Conservation (phyloP, 208 protist species). For the Lotmaria passim region DNA sequence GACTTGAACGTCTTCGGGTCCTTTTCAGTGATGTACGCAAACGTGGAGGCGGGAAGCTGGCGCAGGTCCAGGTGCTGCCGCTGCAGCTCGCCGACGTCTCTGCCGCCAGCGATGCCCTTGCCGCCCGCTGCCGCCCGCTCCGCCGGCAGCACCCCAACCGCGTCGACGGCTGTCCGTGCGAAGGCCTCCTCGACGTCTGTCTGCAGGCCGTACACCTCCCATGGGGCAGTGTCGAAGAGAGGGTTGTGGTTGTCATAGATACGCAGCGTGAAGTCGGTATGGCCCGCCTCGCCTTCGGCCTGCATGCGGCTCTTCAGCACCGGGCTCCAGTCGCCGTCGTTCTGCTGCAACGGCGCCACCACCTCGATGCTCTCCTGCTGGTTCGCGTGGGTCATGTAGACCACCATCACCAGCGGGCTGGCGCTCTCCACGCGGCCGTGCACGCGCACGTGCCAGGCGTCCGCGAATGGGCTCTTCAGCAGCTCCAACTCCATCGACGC, state of each 20-base stretch:
- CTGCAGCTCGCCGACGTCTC: slow-evolving; percentile 31
- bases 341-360: slow-evolving; percentile 35
- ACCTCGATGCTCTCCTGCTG: slow-evolving; percentile 43
- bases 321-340: slow-evolving; percentile 67
- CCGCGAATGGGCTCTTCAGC: slow-evolving; percentile 79
- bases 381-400: slow-evolving; percentile 74
- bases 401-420: slow-evolving; percentile 53
- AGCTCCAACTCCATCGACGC: slow-evolving; percentile 71
- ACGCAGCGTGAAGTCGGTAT: slow-evolving; percentile 56
- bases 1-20: slow-evolving; percentile 39
- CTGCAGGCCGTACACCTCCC: slow-evolving; percentile 66
- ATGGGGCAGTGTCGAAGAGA: slow-evolving; percentile 60
- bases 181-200: slow-evolving; percentile 49
- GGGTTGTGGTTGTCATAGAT: slow-evolving; percentile 73
- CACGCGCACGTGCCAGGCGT: slow-evolving; percentile 82
- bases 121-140: slow-evolving; percentile 55
- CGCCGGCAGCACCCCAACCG: slow-evolving; percentile 35
- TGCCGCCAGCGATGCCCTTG: slow-evolving; percentile 40
- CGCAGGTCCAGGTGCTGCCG: slow-evolving; percentile 63
- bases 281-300: slow-evolving; percentile 30
- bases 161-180: slow-evolving; percentile 34
- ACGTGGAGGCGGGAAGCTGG: slow-evolving; percentile 44
- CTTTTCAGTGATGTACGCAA: slow-evolving; percentile 48
- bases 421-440: slow-evolving; percentile 55
- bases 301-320: slow-evolving; percentile 52